Evolutionary conservation across 208 protist species (phyloP).

Genomic region (Jaenimonas drosophilae): DNA sequence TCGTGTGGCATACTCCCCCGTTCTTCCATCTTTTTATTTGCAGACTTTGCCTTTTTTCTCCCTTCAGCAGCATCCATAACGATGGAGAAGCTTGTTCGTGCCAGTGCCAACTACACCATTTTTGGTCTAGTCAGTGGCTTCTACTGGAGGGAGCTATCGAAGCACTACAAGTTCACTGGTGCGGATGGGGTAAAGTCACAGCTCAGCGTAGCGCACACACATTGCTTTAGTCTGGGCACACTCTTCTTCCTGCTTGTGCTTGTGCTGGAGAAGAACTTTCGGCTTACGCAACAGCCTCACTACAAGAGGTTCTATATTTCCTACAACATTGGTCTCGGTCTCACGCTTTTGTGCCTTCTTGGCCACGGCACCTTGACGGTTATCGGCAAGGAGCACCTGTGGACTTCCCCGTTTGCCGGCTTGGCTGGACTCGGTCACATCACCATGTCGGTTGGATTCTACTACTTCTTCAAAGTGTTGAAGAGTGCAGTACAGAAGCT

Average conservation of each 20-base stretch:
- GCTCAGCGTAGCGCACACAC: conserved; percentile 46
- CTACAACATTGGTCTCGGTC: conserved; percentile 49
- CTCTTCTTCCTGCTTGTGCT: conserved; percentile 47
- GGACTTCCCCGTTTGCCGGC: conserved; percentile 20
- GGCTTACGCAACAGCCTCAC: conserved; percentile 23
- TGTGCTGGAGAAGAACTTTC: conserved; percentile 43
- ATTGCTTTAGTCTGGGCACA: conserved; percentile 52
- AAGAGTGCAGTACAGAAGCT: conserved; percentile 14
- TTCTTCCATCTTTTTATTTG: conserved; percentile 6
- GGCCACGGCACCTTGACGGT: conserved; percentile 43
- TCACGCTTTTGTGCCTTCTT: conserved; percentile 43
- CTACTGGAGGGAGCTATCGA: conserved; percentile 48
- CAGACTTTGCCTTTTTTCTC: conserved; percentile 5
- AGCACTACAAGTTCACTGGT: conserved; percentile 15
- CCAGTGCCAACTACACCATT: conserved; percentile 36
- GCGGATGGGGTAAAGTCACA: conserved; percentile 31
- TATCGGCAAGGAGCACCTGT: conserved; percentile 22
- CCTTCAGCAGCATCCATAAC: conserved; percentile 8
- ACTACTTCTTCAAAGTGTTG: conserved; percentile 47
- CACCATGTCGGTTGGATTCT: conserved; percentile 25
- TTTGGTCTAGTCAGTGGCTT: conserved; percentile 28
- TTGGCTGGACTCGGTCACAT: conserved; percentile 35
- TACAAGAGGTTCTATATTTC: conserved; percentile 58
- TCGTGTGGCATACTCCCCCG: neutral
- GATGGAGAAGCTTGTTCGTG: conserved; percentile 35